Base-by-base conservation (phyloP, 2,329 filamentous ascomycete species). In the Ascochyta lentis region DNA sequence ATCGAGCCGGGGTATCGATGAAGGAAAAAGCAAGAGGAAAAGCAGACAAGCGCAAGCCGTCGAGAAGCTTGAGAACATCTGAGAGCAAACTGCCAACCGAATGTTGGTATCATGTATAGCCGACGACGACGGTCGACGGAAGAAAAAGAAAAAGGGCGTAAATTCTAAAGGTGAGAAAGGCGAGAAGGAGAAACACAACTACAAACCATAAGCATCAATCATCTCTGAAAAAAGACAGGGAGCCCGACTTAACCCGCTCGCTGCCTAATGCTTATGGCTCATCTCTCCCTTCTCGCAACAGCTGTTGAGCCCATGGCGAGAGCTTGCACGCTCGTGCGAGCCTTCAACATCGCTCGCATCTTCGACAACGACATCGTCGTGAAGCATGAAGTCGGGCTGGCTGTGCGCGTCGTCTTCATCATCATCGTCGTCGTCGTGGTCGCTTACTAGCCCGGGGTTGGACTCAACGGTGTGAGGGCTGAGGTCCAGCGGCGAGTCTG, bases 391-490 rank as follows among this genome's bases (percentile, higher is more conserved):
- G 50, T 76, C 74, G 10, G 65, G 69, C 35, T 74, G 72, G 58
- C 71, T 74, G 43, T 66, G 69, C 39, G 72, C 67, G 54, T 75
- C 73, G 43, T 76, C 70, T 23, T 68, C 74, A 39, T 76, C 74
- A 37, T 80, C 77, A 49, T 80, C 79, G 53, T 82, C 77, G 27
- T 79, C 80, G 52, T 81, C 80, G 64, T 80, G 78, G 58, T 82
- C 80, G 61, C 78, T 80, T 33, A 82, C 78, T 57, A 82, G 68
- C 23, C 80, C 80, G 15, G 80, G 80, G 47, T 79, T 80, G 63
- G 77, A 80, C 65, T 81, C 79, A 49, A 77, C 76, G 2, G 79
- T 78, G 54, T 81, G 73, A 29, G 80, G 80, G 58, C 77, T 80
- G 56, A 81, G 73, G 39, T 76, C 76, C 61, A 75, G 67, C 38